These are phyloP conservation scores for Xylaria nigripes DNA, from an alignment of 495 filamentous ascomycete species.

Conservation along the genomic window DNA sequence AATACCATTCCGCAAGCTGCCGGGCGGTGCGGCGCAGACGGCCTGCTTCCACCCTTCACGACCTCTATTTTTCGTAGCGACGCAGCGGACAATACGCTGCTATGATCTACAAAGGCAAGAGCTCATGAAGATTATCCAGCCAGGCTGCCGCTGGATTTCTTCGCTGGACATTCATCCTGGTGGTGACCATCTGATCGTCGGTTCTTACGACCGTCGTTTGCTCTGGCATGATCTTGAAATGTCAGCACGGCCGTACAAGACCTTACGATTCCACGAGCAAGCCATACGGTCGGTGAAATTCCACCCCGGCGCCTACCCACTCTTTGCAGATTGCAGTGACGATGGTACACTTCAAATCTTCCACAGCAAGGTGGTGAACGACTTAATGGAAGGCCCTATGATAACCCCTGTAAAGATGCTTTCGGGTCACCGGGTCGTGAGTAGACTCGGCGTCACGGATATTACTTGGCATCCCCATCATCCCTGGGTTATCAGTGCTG, in stretches of 20 bases:
- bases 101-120: constrained; percentile 89
- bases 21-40: constrained; percentile 74
- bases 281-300: constrained; percentile 83
- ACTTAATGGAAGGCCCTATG: constrained; percentile 89
- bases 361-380: constrained; percentile 88
- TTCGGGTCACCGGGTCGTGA: constrained; percentile 74
- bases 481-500: constrained; percentile 88
- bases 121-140: constrained; percentile 82
- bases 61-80: constrained; percentile 91
- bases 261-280: constrained; percentile 83
- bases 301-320: constrained; percentile 72
- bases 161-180: constrained; percentile 87
- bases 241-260: constrained; percentile 85
- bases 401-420: constrained; percentile 95
- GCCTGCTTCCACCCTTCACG: constrained; percentile 90
- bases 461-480: constrained; percentile 90
- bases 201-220: constrained; percentile 85
- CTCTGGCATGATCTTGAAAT: constrained; percentile 97
- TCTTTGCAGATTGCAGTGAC: constrained; percentile 89
- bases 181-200: constrained; percentile 88
- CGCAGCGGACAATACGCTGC: constrained; percentile 79
- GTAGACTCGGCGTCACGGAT: constrained; percentile 81
- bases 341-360: constrained; percentile 93
- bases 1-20: constrained; percentile 76
- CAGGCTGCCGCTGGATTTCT: constrained; percentile 91